These are phyloP conservation scores for Colletotrichum sp. DNA, from an alignment of 2,329 filamentous ascomycete species.

Conservation along the genomic window DNA sequence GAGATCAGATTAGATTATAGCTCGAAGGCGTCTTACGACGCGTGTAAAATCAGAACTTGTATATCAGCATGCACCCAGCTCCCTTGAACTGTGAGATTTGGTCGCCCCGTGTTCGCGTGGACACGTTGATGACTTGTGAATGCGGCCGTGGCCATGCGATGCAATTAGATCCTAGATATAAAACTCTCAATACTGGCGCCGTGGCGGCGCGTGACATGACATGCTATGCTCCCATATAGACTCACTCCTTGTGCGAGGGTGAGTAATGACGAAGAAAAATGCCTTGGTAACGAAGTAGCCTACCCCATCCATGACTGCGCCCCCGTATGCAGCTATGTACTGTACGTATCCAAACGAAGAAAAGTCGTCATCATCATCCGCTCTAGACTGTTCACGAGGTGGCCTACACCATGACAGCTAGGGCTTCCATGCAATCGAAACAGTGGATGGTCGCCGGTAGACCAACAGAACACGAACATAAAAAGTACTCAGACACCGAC, in stretches of 20 bases:
- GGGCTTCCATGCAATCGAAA: background rate
- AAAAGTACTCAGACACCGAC: conserved; percentile 5
- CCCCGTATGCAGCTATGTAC: background rate
- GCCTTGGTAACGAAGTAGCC: background rate
- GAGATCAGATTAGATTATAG: background rate
- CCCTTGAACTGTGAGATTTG: background rate
- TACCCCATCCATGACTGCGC: background rate
- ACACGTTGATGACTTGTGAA: background rate
- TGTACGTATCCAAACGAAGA: conserved; percentile 4
- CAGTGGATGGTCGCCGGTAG: background rate
- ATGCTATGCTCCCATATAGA: background rate
- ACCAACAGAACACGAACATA: background rate
- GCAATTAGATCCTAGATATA: background rate
- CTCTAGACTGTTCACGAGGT: background rate
- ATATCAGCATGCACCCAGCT: background rate
- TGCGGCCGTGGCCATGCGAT: conserved; percentile 1
- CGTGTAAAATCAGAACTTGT: background rate
- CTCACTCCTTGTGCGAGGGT: background rate
- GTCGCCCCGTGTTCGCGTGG: background rate
- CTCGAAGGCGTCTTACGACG: background rate
- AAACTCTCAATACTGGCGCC: background rate
- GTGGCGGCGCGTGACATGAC: background rate
- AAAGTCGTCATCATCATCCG: conserved; percentile 16
- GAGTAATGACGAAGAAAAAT: background rate
- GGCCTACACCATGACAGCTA: background rate